Conservation (phyloP, 2,329 filamentous ascomycete species). For the Paecilomyces niveus region DNA sequence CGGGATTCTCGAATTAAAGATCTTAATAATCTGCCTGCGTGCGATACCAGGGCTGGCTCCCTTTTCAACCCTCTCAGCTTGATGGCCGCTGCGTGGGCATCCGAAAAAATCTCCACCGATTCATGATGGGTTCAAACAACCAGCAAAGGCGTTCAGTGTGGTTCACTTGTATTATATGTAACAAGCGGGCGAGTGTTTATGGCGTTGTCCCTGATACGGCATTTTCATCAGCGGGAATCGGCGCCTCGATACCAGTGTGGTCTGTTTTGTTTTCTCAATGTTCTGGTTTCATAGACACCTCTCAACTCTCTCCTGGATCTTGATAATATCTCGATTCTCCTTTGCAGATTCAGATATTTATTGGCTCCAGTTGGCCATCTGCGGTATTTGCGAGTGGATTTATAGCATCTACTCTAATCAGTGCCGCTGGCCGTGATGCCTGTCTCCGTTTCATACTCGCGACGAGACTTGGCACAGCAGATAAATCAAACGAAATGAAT, state of each 20-base stretch:
- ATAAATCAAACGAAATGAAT: neutral
- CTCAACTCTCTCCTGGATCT: neutral
- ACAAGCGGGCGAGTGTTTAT: slow-evolving; percentile 12
- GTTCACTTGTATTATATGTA: slow-evolving; percentile 10
- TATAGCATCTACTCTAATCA: neutral
- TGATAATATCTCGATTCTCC: neutral
- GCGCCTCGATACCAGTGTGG: slow-evolving; percentile 12
- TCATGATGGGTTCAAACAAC: neutral
- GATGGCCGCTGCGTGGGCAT: slow-evolving; percentile 10
- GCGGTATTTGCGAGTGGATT: neutral
- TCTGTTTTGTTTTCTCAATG: slow-evolving; percentile 4
- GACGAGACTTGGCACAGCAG: neutral
- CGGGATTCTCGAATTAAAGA: neutral
- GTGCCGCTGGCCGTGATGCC: neutral
- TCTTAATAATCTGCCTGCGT: slow-evolving; percentile 9
- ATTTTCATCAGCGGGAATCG: neutral
- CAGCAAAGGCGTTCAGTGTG: slow-evolving; percentile 14
- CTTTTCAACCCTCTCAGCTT: slow-evolving; percentile 19
- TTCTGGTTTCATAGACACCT: slow-evolving; percentile 10
- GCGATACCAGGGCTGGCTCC: slow-evolving; percentile 27
- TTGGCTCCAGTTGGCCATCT: slow-evolving; percentile 12
- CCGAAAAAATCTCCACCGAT: neutral
- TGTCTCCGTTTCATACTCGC: neutral
- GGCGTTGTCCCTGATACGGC: slow-evolving; percentile 11
- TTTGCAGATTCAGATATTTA: neutral